Conservation (phyloP, 352 stramenopile genomes). For the Phytophthora multivora region DNA sequence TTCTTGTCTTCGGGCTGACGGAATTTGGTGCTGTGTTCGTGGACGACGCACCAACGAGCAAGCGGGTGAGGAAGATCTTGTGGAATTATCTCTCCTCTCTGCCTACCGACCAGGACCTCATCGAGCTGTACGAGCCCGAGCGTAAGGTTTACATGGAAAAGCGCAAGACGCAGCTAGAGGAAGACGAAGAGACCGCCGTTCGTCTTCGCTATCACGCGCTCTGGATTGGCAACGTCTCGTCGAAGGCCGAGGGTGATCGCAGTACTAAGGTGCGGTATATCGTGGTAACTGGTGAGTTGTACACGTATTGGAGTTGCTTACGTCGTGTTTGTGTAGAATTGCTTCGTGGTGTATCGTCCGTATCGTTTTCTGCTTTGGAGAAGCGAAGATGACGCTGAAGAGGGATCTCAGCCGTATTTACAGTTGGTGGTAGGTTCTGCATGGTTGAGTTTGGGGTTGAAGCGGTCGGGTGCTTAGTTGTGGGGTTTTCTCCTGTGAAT, state of each 20-base stretch:
- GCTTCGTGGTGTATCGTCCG: constrained; percentile 66
- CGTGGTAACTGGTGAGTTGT: neutral
- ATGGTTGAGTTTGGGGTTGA: neutral
- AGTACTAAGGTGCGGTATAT: constrained; percentile 54
- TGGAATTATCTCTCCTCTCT: constrained; percentile 86
- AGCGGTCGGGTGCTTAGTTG: constrained; percentile 4
- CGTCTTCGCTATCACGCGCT: constrained; percentile 73
- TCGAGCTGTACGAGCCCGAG: constrained; percentile 74
- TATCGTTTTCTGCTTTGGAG: constrained; percentile 88
- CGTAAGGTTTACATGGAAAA: constrained; percentile 64
- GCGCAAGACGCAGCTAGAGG: constrained; percentile 49
- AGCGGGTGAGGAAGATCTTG: constrained; percentile 75
- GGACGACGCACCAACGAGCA: constrained; percentile 79
- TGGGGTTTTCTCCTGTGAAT: neutral
- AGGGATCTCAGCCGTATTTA: constrained; percentile 47
- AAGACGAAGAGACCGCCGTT: constrained; percentile 48
- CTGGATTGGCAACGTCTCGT: constrained; percentile 63
- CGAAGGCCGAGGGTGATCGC: constrained; percentile 72
- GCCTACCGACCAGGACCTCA: constrained; percentile 79
- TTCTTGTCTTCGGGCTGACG: constrained; percentile 72
- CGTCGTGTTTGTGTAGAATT: constrained; percentile 38
- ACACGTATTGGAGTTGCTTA: too few species aligned
- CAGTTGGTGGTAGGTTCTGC: constrained; percentile 64
- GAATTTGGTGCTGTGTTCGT: constrained; percentile 83
- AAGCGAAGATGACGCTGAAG: constrained; percentile 70